These are phyloP conservation scores for Monilinia polystroma DNA, from an alignment of 2,329 filamentous ascomycete genomes.

Conservation along the genomic window DNA sequence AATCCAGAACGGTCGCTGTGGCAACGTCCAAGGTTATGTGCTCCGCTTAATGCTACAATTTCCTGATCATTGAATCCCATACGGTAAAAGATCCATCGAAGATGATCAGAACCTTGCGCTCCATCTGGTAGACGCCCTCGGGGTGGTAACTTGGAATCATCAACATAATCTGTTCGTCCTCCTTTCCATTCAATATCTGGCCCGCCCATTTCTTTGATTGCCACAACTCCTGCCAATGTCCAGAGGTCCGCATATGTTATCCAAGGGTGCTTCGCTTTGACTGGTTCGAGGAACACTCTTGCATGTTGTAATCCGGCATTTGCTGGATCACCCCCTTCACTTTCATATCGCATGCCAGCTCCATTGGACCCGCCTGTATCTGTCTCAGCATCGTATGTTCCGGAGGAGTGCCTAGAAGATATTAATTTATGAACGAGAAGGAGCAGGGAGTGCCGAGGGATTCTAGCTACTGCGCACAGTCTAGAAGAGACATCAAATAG, in stretches of 20 bases:
- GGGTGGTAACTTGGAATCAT: constrained; percentile 58
- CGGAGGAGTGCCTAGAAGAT: constrained; percentile 55
- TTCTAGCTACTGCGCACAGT: neutral
- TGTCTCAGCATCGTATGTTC: constrained; percentile 58
- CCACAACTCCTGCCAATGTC: constrained; percentile 60
- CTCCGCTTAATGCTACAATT: constrained; percentile 56
- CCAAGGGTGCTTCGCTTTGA: constrained; percentile 59
- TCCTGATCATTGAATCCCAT: constrained; percentile 62
- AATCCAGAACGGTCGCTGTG: constrained; percentile 57
- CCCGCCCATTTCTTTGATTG: constrained; percentile 60
- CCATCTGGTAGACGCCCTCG: constrained; percentile 57
- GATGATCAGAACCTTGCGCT: constrained; percentile 53
- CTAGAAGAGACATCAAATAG: neutral
- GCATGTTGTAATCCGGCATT: constrained; percentile 65
- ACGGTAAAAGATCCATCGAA: constrained; percentile 56
- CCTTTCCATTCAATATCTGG: constrained; percentile 56
- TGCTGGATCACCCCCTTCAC: constrained; percentile 62
- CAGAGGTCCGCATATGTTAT: constrained; percentile 66
- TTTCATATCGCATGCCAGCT: constrained; percentile 64
- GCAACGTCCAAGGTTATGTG: constrained; percentile 56
- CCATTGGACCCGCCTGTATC: constrained; percentile 64
- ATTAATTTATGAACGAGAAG: constrained; percentile 1
- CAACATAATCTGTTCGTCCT: constrained; percentile 61
- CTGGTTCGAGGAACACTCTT: constrained; percentile 61
- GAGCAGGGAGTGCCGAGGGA: neutral